Evolutionary conservation across 208 protist species (phyloP).

Genomic region (Leishmania mexicana): DNA sequence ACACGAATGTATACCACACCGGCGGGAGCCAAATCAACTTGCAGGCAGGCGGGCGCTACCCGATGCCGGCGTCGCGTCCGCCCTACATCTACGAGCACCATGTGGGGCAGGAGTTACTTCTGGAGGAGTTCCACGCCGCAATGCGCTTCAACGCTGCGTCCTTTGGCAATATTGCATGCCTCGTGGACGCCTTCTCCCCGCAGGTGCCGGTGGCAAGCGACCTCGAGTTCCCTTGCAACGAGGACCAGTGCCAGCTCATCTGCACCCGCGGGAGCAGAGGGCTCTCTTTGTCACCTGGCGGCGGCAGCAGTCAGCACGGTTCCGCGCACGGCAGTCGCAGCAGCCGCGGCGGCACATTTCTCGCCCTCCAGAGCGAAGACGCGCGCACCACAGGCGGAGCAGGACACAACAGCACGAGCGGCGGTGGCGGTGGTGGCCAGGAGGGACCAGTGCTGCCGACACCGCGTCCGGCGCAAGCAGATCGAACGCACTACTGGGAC

Average conservation of each 20-base stretch:
- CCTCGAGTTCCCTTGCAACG: constrained; percentile 47
- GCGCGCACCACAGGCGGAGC: constrained; percentile 4
- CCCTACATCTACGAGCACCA: constrained; percentile 72
- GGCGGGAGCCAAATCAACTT: constrained; percentile 4
- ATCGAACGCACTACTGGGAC: constrained; percentile 35
- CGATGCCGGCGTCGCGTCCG: constrained; percentile 7
- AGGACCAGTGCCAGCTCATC: constrained; percentile 32
- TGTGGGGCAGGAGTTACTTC: constrained; percentile 54
- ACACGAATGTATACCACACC: constrained; percentile 1
- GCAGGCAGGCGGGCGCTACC: constrained; percentile 14
- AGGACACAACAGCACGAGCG: neutral
- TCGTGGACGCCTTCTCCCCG: constrained; percentile 70
- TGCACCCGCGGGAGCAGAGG: neutral
- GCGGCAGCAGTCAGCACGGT: constrained; percentile 16
- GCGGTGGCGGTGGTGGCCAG: neutral
- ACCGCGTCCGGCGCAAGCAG: constrained; percentile 10
- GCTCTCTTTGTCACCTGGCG: neutral
- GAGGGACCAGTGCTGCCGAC: neutral
- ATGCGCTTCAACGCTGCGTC: constrained; percentile 44
- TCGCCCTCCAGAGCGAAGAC: neutral
- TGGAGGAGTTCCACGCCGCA: constrained; percentile 67
- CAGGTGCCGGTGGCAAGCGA: constrained; percentile 49
- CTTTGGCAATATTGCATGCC: constrained; percentile 80
- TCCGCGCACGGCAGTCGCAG: constrained; percentile 15
- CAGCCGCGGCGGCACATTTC: neutral